These are phyloP conservation scores for Suhomyces tanzawaensis DNA, from an alignment of 805 yeast species.

Conservation along the genomic window DNA sequence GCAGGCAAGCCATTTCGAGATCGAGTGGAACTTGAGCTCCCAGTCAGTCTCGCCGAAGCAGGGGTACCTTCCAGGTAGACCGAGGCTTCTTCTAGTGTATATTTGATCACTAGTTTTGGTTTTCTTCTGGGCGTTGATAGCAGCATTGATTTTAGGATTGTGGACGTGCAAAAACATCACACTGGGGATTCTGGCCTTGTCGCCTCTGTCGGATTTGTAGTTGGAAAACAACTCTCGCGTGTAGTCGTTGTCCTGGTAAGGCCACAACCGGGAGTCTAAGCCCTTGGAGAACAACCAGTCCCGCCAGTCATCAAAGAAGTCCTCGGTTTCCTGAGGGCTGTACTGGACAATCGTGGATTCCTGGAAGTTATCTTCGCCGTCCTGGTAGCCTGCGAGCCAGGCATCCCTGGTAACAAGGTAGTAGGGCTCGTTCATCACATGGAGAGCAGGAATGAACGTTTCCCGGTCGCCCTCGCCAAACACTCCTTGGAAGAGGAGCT, in stretches of 20 bases:
- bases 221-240: slow-evolving; percentile 21
- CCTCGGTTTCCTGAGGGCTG: slow-evolving; percentile 22
- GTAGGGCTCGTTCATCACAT: slow-evolving; percentile 33
- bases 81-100: slow-evolving; percentile 24
- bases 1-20: slow-evolving; percentile 32
- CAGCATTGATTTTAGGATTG: slow-evolving; percentile 32
- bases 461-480: slow-evolving; percentile 46
- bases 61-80: slow-evolving; percentile 17
- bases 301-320: slow-evolving; percentile 24
- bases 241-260: slow-evolving; percentile 27
- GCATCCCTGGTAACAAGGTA: slow-evolving; percentile 28
- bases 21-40: slow-evolving; percentile 34
- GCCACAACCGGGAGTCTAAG: slow-evolving; percentile 29
- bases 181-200: slow-evolving; percentile 15
- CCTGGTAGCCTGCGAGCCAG: slow-evolving; percentile 11
- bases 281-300: slow-evolving; percentile 20
- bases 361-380: slow-evolving; percentile 2
- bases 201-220: slow-evolving; percentile 13
- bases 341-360: slow-evolving; percentile 34
- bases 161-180: slow-evolving; percentile 33
- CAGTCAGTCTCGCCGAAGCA: slow-evolving; percentile 25
- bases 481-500: slow-evolving; percentile 40
- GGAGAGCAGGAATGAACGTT: slow-evolving; percentile 42
- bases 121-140: slow-evolving; percentile 17
- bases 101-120: slow-evolving; percentile 12